phyloP scores from a whole-genome alignment of 495 filamentous ascomycete genomes.

The Polyplosphaeria fusca region DNA sequence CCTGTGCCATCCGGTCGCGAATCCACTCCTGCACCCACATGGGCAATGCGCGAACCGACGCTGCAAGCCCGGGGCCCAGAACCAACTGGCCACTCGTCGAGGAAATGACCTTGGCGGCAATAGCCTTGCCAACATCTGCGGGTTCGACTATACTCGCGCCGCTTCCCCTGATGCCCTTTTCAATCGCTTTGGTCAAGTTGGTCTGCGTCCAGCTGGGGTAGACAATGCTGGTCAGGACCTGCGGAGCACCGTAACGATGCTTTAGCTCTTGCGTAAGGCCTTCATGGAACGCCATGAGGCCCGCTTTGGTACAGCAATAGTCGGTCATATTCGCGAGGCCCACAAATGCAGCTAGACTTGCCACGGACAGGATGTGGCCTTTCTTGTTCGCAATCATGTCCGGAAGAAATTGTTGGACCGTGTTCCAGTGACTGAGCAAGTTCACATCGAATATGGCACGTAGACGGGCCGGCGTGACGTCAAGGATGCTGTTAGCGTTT shows the following conservation, averaged over 20 bases:
- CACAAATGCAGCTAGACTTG: conserved; percentile 55
- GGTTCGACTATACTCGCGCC: conserved; percentile 26
- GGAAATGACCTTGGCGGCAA: conserved; percentile 29
- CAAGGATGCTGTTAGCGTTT: conserved; percentile 48
- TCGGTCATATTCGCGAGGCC: conserved; percentile 50
- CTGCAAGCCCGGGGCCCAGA: conserved; percentile 29
- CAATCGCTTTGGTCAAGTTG: conserved; percentile 19
- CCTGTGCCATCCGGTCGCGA: conserved; percentile 18
- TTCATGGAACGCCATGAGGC: conserved; percentile 54
- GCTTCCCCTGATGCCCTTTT: conserved; percentile 19
- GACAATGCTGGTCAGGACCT: conserved; percentile 40
- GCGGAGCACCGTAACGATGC: conserved; percentile 36
- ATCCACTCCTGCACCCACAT: conserved; percentile 35
- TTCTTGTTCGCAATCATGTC: conserved; percentile 59
- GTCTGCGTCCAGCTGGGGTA: conserved; percentile 42
- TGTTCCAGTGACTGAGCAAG: conserved; percentile 57
- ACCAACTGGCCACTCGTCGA: conserved; percentile 26
- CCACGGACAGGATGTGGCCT: conserved; percentile 57
- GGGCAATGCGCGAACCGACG: conserved; percentile 31
- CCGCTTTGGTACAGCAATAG: conserved; percentile 58
- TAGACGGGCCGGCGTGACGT: conserved; percentile 47
- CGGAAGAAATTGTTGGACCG: conserved; percentile 59
- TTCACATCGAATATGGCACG: conserved; percentile 57
- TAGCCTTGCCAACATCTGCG: conserved; percentile 23
- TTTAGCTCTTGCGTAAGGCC: conserved; percentile 40